Conservation (phyloP, 805 yeast genomes). For the Huiozyma naganishii region DNA sequence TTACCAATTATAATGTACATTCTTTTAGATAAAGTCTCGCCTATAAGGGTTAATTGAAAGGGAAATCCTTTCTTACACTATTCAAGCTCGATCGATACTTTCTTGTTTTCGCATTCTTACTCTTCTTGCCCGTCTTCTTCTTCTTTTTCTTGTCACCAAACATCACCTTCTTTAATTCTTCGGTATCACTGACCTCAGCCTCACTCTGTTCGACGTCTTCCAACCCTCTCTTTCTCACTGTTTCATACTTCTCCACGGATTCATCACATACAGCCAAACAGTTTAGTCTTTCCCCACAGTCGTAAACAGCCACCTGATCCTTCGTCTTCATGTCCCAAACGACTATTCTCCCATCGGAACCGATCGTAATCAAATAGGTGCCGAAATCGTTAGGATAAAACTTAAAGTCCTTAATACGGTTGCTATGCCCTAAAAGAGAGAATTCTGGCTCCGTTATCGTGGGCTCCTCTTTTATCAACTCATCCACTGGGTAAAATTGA, state of each 20-base stretch:
- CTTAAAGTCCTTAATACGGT: constrained; percentile 72
- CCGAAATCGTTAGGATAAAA: constrained; percentile 36
- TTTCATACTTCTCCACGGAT: constrained; percentile 56
- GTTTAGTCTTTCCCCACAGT: constrained; percentile 82
- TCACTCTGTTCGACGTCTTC: constrained; percentile 56
- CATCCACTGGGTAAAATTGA: constrained; percentile 39
- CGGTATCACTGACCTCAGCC: constrained; percentile 59
- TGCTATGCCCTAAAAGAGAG: constrained; percentile 67
- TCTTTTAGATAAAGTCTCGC: too few species aligned
- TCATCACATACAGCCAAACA: constrained; percentile 75
- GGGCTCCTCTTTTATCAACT: constrained; percentile 20
- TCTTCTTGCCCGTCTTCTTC: constrained; percentile 33
- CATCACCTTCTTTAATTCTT: constrained; percentile 49
- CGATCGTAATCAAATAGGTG: constrained; percentile 58
- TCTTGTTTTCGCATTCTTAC: constrained; percentile 31
- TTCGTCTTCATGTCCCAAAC: constrained; percentile 66
- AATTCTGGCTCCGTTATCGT: constrained; percentile 37
- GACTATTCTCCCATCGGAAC: constrained; percentile 89
- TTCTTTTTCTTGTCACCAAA: constrained; percentile 34
- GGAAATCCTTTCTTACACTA: constrained; percentile 11
- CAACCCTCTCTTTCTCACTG: constrained; percentile 50
- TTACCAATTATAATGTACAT: too few species aligned
- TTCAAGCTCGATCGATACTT: constrained; percentile 48
- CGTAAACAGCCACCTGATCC: constrained; percentile 85
- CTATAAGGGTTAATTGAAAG: too few species aligned